phyloP scores from a whole-genome alignment of 208 protist species.

The Trypanosoma cruzi region DNA sequence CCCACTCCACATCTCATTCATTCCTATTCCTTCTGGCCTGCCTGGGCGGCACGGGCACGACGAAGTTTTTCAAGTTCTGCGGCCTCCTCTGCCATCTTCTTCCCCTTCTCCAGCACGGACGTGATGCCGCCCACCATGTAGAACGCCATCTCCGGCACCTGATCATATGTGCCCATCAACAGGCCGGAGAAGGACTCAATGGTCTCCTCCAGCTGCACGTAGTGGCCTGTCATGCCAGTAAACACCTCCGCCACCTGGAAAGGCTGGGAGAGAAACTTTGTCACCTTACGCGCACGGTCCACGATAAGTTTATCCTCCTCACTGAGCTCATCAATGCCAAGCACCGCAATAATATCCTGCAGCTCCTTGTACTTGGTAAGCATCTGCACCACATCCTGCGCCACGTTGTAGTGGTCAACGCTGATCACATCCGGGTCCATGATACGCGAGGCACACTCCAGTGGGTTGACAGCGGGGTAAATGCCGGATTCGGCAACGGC shows the following conservation, averaged over 20 bases:
- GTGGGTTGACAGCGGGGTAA: slow-evolving; percentile 98
- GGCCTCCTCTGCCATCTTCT: slow-evolving; percentile 87
- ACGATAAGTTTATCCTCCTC: slow-evolving; percentile 98
- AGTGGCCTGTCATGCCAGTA: slow-evolving; percentile 96
- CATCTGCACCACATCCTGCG: slow-evolving; percentile 96
- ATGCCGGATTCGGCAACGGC: slow-evolving; percentile 97
- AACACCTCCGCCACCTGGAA: slow-evolving; percentile 98
- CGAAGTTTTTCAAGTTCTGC: slow-evolving; percentile 65
- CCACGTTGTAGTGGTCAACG: slow-evolving; percentile 97
- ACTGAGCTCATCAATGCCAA: slow-evolving; percentile 99
- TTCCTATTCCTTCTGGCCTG: slow-evolving; percentile 11
- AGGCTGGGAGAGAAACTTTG: slow-evolving; percentile 97
- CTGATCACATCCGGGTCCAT: slow-evolving; percentile 96
- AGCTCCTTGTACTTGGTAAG: slow-evolving; percentile 98
- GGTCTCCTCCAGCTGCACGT: slow-evolving; percentile 94
- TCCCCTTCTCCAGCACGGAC: slow-evolving; percentile 94
- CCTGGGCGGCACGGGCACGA: slow-evolving; percentile 38
- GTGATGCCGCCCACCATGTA: slow-evolving; percentile 98
- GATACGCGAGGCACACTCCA: slow-evolving; percentile 98
- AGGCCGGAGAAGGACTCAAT: slow-evolving; percentile 95
- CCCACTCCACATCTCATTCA: no score
- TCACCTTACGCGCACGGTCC: slow-evolving; percentile 93
- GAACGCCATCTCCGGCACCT: slow-evolving; percentile 97
- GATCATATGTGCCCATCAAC: slow-evolving; percentile 94
- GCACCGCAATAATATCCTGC: slow-evolving; percentile 99